phyloP scores from a whole-genome alignment of 2,329 filamentous ascomycete species.

The Fusarium dlaminii region DNA sequence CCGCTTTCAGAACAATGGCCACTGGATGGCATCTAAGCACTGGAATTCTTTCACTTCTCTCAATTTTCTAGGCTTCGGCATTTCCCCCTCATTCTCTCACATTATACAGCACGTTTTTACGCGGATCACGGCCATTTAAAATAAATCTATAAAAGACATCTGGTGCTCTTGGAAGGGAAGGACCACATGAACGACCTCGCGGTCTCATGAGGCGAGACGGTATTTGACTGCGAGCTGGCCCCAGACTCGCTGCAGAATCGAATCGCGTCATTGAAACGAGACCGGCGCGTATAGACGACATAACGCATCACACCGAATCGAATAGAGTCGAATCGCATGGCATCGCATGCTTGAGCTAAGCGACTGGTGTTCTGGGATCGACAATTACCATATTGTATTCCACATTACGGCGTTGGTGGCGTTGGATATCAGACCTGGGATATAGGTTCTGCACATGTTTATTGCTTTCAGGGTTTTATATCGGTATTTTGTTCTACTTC shows the following conservation, averaged over 20 bases:
- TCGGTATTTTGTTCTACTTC: not conserved
- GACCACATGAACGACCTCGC: constrained; percentile 27
- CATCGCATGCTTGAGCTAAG: constrained; percentile 9
- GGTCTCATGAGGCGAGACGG: constrained; percentile 32
- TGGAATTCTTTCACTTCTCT: constrained; percentile 16
- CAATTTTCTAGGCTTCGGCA: constrained; percentile 2
- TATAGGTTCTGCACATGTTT: constrained; percentile 26
- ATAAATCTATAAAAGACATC: constrained; percentile 16
- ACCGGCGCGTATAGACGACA: constrained; percentile 23
- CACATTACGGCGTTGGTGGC: constrained; percentile 35
- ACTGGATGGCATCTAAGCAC: constrained; percentile 29
- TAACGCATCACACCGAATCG: constrained; percentile 6
- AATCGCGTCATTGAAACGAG: constrained; percentile 11
- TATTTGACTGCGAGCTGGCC: constrained; percentile 9
- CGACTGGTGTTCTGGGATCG: not conserved
- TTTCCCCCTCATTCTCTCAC: constrained; percentile 3
- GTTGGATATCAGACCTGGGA: constrained; percentile 33
- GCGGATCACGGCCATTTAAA: constrained; percentile 21
- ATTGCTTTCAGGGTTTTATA: constrained; percentile 2
- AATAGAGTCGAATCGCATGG: not conserved
- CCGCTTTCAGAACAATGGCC: constrained; percentile 6
- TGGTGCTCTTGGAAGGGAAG: constrained; percentile 17
- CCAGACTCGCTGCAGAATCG: not conserved
- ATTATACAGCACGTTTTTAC: constrained; percentile 13
- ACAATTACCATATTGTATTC: constrained; percentile 24